Evolutionary conservation across 2,329 filamentous ascomycete species (phyloP), one percentile per base, ranked within the genome.

Genomic region (Penicillium sp.): DNA sequence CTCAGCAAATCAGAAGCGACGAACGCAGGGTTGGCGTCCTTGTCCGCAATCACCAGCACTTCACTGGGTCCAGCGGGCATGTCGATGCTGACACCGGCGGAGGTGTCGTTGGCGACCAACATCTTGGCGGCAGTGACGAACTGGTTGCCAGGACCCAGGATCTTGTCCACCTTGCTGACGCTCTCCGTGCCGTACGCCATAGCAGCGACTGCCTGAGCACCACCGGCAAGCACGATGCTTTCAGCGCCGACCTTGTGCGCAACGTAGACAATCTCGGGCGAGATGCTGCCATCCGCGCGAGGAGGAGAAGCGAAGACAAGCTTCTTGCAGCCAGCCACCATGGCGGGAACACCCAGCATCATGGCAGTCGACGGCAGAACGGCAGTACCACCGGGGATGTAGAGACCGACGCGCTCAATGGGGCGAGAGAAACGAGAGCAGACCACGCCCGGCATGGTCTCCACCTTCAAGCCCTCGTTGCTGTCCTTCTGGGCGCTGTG

Each of bases 91-190:
- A 96, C 90, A 21, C 88, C 87, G 12, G 93, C 93, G 53, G 89
- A 94, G 39, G 93, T 97, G 67, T 98, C 93, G 69, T 98, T 98
- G 70, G 85, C 87, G 38, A 98, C 93, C 61, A 90, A 79, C 93
- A 98, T 98, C 80, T 98, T 98, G 45, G 88, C 93, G 0, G 93
- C 93, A 0, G 93, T 98, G 35, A 98, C 93, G 65, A 97, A 98
- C 70, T 97, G 93, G 72, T 98, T 98, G 32, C 93, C 93, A 3
- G 93, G 93, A 0, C 93, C 93, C 12, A 97, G 81, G 60, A 98
- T 96, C 80, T 98, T 98, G 77, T 98, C 93, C 7, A 98, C 93
- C 75, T 98, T 98, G 69, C 77, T 87, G 43, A 98, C 82, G 60
- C 84, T 91, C 71, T 96, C 86, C 1, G 93, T 98, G 42, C 93